Evolutionary conservation across 2,329 filamentous ascomycete genomes (phyloP), one percentile per base, ranked within the genome.

Genomic region (Rosellinia necatrix): DNA sequence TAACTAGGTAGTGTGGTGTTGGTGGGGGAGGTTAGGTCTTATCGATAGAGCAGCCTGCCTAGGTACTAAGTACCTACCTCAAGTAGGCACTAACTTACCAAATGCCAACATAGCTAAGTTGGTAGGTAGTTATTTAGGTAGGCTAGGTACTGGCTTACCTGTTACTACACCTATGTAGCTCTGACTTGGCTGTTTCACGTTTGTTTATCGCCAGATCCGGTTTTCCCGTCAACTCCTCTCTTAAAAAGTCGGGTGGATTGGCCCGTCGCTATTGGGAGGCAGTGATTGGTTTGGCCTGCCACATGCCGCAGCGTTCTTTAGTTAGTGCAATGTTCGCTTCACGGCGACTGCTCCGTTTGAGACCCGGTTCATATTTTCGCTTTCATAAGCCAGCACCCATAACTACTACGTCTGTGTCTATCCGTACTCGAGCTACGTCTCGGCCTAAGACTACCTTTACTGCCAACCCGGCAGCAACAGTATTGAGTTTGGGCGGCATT

Each of bases 281-380:
- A 41, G 32, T 42, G 12, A 25, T 44, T 49, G 35, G 53, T 19
- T 49, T 49, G 37, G 19, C 47, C 37, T 42, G 12, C 17, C 35
- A 41, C 44, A 35, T 24, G 27, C n/a, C 7, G n/a, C 13, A 46
- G 29, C n/a, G n/a, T n/a, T n/a, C 12, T 42, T 6, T 22, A 3
- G 24, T 53, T 21, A 22, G 34, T 37, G 47, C 41, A 13, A 62
- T 62, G 59, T 55, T 55, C 27, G 44, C 32, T 46, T 40, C 53
- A 13, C 48, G 52, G 53, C 46, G 38, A 12, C 44, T 59, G 13
- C 30, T 53, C 17, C 27, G 42, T 1, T 29, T 17, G 17, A 38
- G 40, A 44, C 21, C 29, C 4, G 13, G 17, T 46, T 17, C 24
- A 7, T 25, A 38, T 29, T 12, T 47, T 27, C 48, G 38, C n/a